Conservation (phyloP, 805 yeast genomes). For the Spathaspora girioi region DNA sequence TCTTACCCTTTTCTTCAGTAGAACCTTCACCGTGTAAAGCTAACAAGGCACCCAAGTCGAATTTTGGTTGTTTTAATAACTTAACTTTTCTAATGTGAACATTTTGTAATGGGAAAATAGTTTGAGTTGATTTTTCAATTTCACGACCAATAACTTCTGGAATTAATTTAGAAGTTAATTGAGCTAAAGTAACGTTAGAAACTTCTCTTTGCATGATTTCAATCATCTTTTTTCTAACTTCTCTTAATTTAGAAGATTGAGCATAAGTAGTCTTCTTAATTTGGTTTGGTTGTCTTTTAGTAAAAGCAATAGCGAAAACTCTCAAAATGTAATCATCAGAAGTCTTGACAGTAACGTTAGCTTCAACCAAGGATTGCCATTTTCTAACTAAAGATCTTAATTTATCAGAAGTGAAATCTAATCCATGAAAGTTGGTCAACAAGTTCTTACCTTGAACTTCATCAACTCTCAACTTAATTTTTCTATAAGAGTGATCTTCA, state of each 20-base stretch:
- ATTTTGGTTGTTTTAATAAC: conserved; percentile 97
- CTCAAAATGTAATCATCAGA: conserved; percentile 96
- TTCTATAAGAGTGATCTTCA: conserved; percentile 98
- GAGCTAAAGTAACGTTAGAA: conserved; percentile 90
- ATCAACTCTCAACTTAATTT: conserved; percentile 95
- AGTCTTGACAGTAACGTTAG: conserved; percentile 97
- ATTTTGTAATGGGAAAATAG: conserved; percentile 96
- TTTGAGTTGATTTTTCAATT: conserved; percentile 92
- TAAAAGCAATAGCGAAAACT: conserved; percentile 96
- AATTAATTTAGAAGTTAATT: conserved; percentile 93
- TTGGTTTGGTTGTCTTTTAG: conserved; percentile 96
- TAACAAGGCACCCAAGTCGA: conserved; percentile 94
- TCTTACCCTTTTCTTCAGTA: conserved; percentile 92
- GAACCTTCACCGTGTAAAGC: conserved; percentile 96
- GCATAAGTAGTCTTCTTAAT: conserved; percentile 97
- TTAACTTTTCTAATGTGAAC: conserved; percentile 98
- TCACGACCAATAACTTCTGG: conserved; percentile 99
- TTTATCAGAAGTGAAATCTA: conserved; percentile 97
- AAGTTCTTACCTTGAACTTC: conserved; percentile 99
- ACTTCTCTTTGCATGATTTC: conserved; percentile 97
- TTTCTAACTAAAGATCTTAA: conserved; percentile 96
- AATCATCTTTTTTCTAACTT: conserved; percentile 93
- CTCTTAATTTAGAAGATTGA: conserved; percentile 95
- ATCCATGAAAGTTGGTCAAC: conserved; percentile 98
- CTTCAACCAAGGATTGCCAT: conserved; percentile 98